Conservation (phyloP, 179 eudicot species). For the Beta macrorhiza region DNA sequence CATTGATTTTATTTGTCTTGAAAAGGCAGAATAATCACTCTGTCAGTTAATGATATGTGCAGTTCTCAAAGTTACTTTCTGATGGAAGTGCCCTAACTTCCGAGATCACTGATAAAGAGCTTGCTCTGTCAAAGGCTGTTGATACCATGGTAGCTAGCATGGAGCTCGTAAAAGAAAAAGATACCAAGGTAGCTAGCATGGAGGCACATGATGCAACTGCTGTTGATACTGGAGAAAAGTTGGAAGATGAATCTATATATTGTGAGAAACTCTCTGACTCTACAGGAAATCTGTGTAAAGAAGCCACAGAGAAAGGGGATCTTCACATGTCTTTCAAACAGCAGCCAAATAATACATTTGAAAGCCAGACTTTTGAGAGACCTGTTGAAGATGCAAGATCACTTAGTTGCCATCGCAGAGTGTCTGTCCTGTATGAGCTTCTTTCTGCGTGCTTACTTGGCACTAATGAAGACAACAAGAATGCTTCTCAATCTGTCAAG, state of each 20-base stretch:
- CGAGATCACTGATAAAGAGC: slow-evolving; percentile 52
- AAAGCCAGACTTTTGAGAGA: slow-evolving; percentile 34
- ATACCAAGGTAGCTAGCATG: slow-evolving; percentile 24
- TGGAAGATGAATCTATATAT: slow-evolving; percentile 10
- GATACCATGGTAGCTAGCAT: slow-evolving; percentile 50
- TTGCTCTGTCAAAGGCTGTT: slow-evolving; percentile 55
- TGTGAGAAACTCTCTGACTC: slow-evolving; percentile 4
- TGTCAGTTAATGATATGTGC: slow-evolving; percentile 13
- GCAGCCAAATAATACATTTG: slow-evolving; percentile 27
- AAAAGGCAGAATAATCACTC: neutral
- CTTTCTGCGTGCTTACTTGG: slow-evolving; percentile 73
- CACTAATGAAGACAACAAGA: slow-evolving; percentile 41
- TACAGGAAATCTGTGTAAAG: neutral
- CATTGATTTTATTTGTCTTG: neutral
- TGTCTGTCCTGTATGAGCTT: slow-evolving; percentile 67
- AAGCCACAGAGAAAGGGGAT: slow-evolving; percentile 20
- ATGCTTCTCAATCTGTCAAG: slow-evolving; percentile 34
- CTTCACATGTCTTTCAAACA: slow-evolving; percentile 27
- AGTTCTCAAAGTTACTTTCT: slow-evolving; percentile 61
- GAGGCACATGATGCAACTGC: slow-evolving; percentile 33
- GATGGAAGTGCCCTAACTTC: slow-evolving; percentile 46
- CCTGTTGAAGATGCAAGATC: slow-evolving; percentile 48
- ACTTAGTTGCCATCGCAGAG: slow-evolving; percentile 58
- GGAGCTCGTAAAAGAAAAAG: no score
- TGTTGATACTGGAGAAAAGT: slow-evolving; percentile 4